A percentile compares a stretch with the other conserved stretches of the same genome.
Conservation (phyloP, 2,329 filamentous ascomycete species). For the Hymenoscyphus fraxineus region DNA sequence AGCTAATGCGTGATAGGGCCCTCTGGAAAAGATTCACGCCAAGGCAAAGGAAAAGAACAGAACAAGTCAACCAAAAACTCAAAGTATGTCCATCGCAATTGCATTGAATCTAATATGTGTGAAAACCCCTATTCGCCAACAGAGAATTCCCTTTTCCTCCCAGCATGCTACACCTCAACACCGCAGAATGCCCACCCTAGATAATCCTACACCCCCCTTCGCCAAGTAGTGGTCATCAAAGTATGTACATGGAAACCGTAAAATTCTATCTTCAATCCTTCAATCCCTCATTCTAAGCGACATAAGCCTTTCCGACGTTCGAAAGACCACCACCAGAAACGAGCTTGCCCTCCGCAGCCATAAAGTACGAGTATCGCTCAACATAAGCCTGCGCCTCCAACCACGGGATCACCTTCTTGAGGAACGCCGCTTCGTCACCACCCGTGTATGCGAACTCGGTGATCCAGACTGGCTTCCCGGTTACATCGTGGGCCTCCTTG, state of each 20-base stretch:
- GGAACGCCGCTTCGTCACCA: conserved; percentile 36
- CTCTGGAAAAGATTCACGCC: neutral
- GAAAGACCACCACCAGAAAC: conserved; percentile 17
- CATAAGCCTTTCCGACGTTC: conserved; percentile 11
- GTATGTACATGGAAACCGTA: conserved; percentile 11
- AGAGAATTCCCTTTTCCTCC: neutral
- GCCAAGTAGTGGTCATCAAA: neutral
- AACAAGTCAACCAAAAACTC: neutral
- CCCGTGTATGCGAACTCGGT: conserved; percentile 43
- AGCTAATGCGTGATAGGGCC: neutral
- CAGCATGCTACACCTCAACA: conserved; percentile 4
- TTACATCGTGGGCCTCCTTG: conserved; percentile 37
- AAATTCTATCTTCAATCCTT: too few relatives aligned
- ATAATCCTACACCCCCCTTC: conserved; percentile 6
- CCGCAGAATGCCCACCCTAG: neutral
- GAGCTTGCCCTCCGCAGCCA: conserved; percentile 36
- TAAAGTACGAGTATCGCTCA: conserved; percentile 41
- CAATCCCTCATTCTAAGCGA: neutral
- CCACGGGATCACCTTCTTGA: conserved; percentile 42
- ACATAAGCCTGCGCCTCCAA: conserved; percentile 39
- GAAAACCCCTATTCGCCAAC: neutral
- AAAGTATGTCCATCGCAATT: neutral
- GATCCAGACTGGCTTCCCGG: conserved; percentile 41
- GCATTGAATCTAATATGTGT: conserved; percentile 1
- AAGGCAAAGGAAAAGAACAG: neutral